Base-by-base conservation (phyloP, 1,284 basidiomycete species). In the Tilletia caries region DNA sequence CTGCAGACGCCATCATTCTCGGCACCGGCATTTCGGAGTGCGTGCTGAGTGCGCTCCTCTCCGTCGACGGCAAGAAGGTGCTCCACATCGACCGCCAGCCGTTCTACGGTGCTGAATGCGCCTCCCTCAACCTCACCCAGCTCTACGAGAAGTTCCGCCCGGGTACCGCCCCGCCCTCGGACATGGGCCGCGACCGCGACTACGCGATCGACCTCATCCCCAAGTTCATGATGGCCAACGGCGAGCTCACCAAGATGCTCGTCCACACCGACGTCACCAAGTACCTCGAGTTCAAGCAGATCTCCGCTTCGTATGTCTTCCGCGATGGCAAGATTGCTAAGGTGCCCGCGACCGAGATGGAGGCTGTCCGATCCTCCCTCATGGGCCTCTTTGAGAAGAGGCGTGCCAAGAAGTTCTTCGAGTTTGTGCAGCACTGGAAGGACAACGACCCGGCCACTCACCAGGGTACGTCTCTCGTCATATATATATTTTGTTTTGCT, bases 241-340 rank as follows among this genome's bases (percentile, higher is more conserved):
- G 96, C 71, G 95, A 98, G 85, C 90, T 99, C 82, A 97, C 95
- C 70, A 92, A 91, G 85, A 98, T 99, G 85, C 91, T 99, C 74
- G 95, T 98, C 64, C 95, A 98, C 87, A 98, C 96, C 77, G 95
- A 98, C 83, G 96, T 99, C 73, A 96, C 93, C 43, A 91, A 95
- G 73, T 99, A 99, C 86, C 91, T 99, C 82, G 96, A 98, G 85
- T 98, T 98, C 88, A 98, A 98, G 88, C 95, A 98, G 86, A 98
- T 99, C 85, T 93, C 96, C 1, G 96, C 95, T 68, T 95, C 92
- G 81, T 98, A 92, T 85, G 96, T 99, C 71, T 97, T 95, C 85
- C 91, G 95, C 67, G 96, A 98, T 85, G 93, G 93, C 71, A 91
- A 86, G 85, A 97, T 99, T 85, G 94, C 93, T 73, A 99, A 99